These are phyloP conservation scores for Cryptococcus sp. DNA, from an alignment of 1,284 basidiomycete genomes.

Conservation along the genomic window DNA sequence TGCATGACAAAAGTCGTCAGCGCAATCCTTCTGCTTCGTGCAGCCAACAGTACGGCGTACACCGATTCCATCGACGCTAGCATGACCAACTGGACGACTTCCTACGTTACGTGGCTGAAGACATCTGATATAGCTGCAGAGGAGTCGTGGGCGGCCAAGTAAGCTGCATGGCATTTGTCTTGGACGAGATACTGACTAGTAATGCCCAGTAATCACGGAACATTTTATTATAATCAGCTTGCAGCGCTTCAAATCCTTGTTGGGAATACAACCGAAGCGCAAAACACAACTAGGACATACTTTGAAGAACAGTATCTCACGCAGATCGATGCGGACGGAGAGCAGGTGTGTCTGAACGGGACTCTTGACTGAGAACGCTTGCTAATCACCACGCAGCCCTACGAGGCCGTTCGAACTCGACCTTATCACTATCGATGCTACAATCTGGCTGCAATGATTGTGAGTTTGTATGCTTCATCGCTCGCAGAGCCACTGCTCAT, in stretches of 20 bases:
- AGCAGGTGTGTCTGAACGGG: constrained; percentile 21
- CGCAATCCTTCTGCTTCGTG: constrained; percentile 21
- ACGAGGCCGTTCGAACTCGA: constrained; percentile 38
- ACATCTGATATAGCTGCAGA: constrained; percentile 24
- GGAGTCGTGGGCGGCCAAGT: constrained; percentile 34
- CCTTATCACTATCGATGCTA: constrained; percentile 48
- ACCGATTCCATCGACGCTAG: constrained; percentile 17
- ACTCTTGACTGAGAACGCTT: neutral
- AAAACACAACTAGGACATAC: constrained; percentile 24
- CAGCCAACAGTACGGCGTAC: constrained; percentile 22
- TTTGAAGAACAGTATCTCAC: constrained; percentile 29
- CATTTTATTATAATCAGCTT: constrained; percentile 44
- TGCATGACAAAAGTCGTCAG: constrained; percentile 31
- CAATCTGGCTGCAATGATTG: constrained; percentile 34
- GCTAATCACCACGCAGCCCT: neutral
- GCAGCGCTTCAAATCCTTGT: constrained; percentile 35
- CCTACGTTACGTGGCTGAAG: constrained; percentile 26
- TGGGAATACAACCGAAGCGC: constrained; percentile 29
- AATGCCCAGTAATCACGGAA: constrained; percentile 39
- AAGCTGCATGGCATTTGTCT: constrained; percentile 3
- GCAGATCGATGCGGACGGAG: constrained; percentile 40
- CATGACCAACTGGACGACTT: constrained; percentile 22
- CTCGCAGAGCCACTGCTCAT: neutral
- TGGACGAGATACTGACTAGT: neutral
- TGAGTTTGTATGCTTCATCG: neutral